These are phyloP conservation scores for Lachnellula subtilissima DNA, from an alignment of 2,329 filamentous ascomycete species.

Conservation along the genomic window DNA sequence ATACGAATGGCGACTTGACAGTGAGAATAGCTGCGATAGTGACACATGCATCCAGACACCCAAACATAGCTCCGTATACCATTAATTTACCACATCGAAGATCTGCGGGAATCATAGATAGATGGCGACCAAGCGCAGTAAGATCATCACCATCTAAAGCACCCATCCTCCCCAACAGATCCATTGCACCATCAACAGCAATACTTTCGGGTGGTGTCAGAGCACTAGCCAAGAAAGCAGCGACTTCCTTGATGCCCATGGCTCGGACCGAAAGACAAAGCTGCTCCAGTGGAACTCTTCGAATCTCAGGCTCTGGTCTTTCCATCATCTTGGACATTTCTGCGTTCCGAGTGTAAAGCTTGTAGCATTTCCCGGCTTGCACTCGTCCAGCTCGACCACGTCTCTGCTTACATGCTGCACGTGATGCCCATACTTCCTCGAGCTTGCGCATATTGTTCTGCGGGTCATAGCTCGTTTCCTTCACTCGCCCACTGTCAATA, in stretches of 20 bases:
- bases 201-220: slow-evolving; percentile 82
- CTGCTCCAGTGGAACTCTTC: slow-evolving; percentile 87
- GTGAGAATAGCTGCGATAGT: slow-evolving; percentile 92
- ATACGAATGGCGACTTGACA: slow-evolving; percentile 78
- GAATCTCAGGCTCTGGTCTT: slow-evolving; percentile 88
- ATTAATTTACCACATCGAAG: slow-evolving; percentile 90
- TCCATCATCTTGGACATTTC: slow-evolving; percentile 78
- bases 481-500: slow-evolving; percentile 91
- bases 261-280: slow-evolving; percentile 90
- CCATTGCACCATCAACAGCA: slow-evolving; percentile 81
- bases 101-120: slow-evolving; percentile 94
- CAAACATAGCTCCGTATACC: slow-evolving; percentile 91
- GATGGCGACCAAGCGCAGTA: slow-evolving; percentile 84
- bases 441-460: slow-evolving; percentile 91
- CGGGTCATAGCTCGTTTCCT: slow-evolving; percentile 92
- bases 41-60: slow-evolving; percentile 82
- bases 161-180: slow-evolving; percentile 76
- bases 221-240: slow-evolving; percentile 74
- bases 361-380: slow-evolving; percentile 86
- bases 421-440: slow-evolving; percentile 91
- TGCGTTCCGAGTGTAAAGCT: slow-evolving; percentile 82
- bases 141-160: slow-evolving; percentile 81
- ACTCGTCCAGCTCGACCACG: slow-evolving; percentile 92
- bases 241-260: slow-evolving; percentile 84
- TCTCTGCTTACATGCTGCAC: slow-evolving; percentile 89